These are phyloP conservation scores for Sistotremastrum suecicum DNA, from an alignment of 768 basidiomycete genomes.

Conservation along the genomic window DNA sequence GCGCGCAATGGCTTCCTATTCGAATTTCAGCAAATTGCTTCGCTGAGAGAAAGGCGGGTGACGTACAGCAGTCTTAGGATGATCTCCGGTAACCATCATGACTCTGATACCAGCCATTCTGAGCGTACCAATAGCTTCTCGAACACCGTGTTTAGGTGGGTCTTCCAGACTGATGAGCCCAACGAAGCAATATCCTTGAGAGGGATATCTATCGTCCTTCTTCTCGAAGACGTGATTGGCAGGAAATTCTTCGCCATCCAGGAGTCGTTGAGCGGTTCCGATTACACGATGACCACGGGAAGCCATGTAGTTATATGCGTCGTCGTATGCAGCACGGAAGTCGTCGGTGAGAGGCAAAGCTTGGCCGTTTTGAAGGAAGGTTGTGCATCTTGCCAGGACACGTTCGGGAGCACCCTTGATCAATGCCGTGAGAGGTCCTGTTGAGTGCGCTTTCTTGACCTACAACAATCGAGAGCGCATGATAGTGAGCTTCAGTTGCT, in stretches of 20 bases:
- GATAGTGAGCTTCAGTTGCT: not conserved
- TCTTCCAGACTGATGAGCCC: slow-evolving; percentile 56
- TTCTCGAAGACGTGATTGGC: slow-evolving; percentile 36
- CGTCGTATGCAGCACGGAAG: slow-evolving; percentile 40
- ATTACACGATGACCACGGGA: slow-evolving; percentile 65
- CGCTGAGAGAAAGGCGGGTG: not conserved
- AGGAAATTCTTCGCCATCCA: slow-evolving; percentile 35
- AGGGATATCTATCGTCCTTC: slow-evolving; percentile 39
- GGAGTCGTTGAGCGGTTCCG: slow-evolving; percentile 50
- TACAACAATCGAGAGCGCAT: slow-evolving; percentile 11
- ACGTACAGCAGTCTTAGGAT: not conserved
- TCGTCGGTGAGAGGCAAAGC: slow-evolving; percentile 35
- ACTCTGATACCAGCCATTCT: slow-evolving; percentile 61
- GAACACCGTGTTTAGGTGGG: slow-evolving; percentile 57
- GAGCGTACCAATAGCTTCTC: slow-evolving; percentile 57
- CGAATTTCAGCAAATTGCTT: slow-evolving; percentile 34
- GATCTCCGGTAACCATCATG: slow-evolving; percentile 54
- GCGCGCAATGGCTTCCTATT: slow-evolving; percentile 60
- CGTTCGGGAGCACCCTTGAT: slow-evolving; percentile 64
- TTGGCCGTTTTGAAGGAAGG: slow-evolving; percentile 40
- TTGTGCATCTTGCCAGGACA: slow-evolving; percentile 47
- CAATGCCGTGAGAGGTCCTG: slow-evolving; percentile 36
- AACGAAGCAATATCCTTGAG: slow-evolving; percentile 44
- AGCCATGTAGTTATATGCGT: slow-evolving; percentile 60
- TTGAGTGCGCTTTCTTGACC: slow-evolving; percentile 40